These are phyloP conservation scores for Cryptococcus maquisensis DNA, from an alignment of 1,284 basidiomycete genomes.

Conservation along the genomic window DNA sequence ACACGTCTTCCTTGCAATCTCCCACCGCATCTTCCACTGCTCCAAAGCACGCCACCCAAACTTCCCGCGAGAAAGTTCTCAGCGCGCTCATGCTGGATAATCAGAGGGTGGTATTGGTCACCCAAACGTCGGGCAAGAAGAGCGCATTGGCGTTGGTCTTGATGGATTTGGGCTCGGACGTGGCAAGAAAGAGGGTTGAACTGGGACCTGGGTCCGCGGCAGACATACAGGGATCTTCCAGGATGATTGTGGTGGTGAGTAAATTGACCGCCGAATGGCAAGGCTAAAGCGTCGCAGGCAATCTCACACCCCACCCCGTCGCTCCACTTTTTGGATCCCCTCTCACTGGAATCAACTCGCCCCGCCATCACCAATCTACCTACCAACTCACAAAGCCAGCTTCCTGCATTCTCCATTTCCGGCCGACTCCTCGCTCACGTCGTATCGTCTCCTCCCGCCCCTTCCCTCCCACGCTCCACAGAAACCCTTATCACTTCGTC, in stretches of 20 bases:
- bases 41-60: not conserved
- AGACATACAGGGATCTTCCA: slow-evolving; percentile 11
- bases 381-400: slow-evolving; percentile 9
- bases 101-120: not conserved
- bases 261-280: not conserved
- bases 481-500: slow-evolving; percentile 32
- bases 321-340: slow-evolving; percentile 27
- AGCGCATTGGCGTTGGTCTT: slow-evolving; percentile 20
- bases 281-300: slow-evolving; percentile 12
- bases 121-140: not conserved
- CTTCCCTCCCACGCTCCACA: slow-evolving; percentile 28
- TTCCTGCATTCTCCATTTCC: slow-evolving; percentile 29
- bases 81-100: slow-evolving; percentile 3
- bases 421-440: slow-evolving; percentile 36
- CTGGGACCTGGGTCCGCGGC: slow-evolving; percentile 26
- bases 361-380: slow-evolving; percentile 15
- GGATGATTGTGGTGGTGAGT: slow-evolving; percentile 34
- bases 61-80: not conserved
- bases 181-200: slow-evolving; percentile 25
- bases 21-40: not conserved
- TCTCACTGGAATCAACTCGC: slow-evolving; percentile 8
- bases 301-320: slow-evolving; percentile 27
- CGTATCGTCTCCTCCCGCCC: slow-evolving; percentile 22
- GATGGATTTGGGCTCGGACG: slow-evolving; percentile 23
- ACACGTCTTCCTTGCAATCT: not conserved